A percentile compares a stretch with the other conserved stretches of the same genome.
phyloP scores from a whole-genome alignment of 2,329 filamentous ascomycete species.

The Alternaria conjuncta region DNA sequence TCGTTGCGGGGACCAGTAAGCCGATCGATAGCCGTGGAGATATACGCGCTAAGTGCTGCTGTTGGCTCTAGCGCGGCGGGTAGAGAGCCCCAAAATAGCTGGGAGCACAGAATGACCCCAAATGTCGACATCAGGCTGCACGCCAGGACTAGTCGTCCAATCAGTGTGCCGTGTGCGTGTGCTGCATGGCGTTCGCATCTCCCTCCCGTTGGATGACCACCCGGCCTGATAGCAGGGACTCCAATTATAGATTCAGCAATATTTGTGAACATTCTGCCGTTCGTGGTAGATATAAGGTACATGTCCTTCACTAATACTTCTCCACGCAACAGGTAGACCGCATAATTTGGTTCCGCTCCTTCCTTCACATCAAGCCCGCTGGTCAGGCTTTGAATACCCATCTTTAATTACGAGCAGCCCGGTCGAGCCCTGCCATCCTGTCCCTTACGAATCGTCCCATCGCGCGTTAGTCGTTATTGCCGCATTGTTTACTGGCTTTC shows the following conservation, averaged over 20 bases:
- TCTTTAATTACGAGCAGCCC: slow-evolving; percentile 54
- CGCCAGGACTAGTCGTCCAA: slow-evolving; percentile 37
- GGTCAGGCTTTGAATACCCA: slow-evolving; percentile 58
- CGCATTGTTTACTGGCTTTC: slow-evolving; percentile 50
- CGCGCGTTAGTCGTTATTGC: slow-evolving; percentile 50
- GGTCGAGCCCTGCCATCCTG: slow-evolving; percentile 50
- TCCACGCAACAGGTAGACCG: slow-evolving; percentile 47
- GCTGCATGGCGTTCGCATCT: slow-evolving; percentile 37
- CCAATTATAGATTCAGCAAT: slow-evolving; percentile 58
- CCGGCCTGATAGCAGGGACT: slow-evolving; percentile 33
- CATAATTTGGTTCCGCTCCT: slow-evolving; percentile 56
- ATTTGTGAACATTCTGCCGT: slow-evolving; percentile 49
- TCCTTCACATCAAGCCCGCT: slow-evolving; percentile 53
- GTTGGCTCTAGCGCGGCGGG: slow-evolving; percentile 40
- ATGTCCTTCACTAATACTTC: slow-evolving; percentile 41
- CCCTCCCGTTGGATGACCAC: slow-evolving; percentile 39
- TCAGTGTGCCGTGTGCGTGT: slow-evolving; percentile 23
- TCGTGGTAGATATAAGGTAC: slow-evolving; percentile 57
- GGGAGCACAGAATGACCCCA: slow-evolving; percentile 42
- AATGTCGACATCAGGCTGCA: slow-evolving; percentile 42
- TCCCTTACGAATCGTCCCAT: slow-evolving; percentile 52
- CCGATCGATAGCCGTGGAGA: slow-evolving; percentile 36
- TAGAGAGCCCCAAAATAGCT: slow-evolving; percentile 51
- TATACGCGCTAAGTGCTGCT: slow-evolving; percentile 26
- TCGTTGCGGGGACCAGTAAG: slow-evolving; percentile 37